These are phyloP conservation scores for Biancaea sappan DNA, from an alignment of 306 rosid genomes.

Conservation along the genomic window DNA sequence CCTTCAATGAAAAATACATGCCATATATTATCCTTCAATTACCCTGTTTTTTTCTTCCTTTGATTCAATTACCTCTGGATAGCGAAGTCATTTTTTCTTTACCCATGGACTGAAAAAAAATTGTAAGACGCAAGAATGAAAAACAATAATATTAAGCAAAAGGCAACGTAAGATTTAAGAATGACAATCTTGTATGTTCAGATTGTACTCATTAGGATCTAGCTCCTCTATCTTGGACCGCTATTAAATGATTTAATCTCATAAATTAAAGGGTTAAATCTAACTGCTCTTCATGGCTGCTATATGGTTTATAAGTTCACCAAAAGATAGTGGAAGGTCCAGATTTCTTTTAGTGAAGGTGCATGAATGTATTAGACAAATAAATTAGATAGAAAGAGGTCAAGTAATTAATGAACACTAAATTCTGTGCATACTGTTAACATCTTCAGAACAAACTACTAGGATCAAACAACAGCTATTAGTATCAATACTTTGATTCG, in stretches of 20 bases:
- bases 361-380: conserved; percentile 6
- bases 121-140: too few species aligned
- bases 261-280: background rate
- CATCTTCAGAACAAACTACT: background rate
- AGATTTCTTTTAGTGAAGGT: conserved; percentile 1
- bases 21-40: too few species aligned
- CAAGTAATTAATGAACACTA: too few species aligned
- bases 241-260: background rate
- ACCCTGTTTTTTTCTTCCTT: too few species aligned
- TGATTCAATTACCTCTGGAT: too few species aligned
- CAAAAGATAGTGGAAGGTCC: background rate
- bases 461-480: too few species aligned
- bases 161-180: background rate
- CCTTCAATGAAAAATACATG: too few species aligned
- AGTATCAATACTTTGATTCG: too few species aligned
- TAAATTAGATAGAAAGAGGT: background rate
- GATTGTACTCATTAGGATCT: background rate
- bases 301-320: background rate
- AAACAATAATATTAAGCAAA: background rate
- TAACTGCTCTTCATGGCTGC: background rate
- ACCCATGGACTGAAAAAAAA: too few species aligned
- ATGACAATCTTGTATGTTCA: background rate
- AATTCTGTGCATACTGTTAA: too few species aligned
- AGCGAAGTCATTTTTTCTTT: too few species aligned
- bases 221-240: background rate